These are phyloP conservation scores for Phaeolepiota aurea DNA, from an alignment of 768 basidiomycete genomes.

Conservation along the genomic window DNA sequence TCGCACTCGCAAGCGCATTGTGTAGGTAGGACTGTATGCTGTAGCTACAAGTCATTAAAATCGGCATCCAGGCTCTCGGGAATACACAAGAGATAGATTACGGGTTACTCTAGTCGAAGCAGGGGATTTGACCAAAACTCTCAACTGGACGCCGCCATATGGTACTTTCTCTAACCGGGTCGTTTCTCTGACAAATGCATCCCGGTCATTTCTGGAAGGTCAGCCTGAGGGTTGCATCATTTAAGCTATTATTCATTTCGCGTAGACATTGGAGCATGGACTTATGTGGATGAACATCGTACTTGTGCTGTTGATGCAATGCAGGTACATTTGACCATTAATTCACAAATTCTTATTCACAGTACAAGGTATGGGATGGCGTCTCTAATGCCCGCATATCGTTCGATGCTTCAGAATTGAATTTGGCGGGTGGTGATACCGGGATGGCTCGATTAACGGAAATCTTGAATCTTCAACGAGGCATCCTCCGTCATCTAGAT, in stretches of 20 bases:
- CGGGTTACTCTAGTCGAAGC: constrained; percentile 76
- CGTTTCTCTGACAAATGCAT: constrained; percentile 75
- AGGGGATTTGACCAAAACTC: constrained; percentile 60
- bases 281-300: constrained; percentile 55
- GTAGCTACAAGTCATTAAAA: constrained; percentile 1
- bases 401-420: constrained; percentile 52
- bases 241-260: constrained; percentile 2
- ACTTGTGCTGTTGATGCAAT: constrained; percentile 76
- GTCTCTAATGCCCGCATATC: constrained; percentile 71
- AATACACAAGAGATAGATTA: constrained; percentile 39
- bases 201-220: constrained; percentile 58
- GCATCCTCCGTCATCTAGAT: constrained; percentile 59
- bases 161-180: constrained; percentile 74
- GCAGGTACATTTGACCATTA: constrained; percentile 45
- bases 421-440: constrained; percentile 15
- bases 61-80: constrained; percentile 39
- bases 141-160: constrained; percentile 52
- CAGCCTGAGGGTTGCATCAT: too few species aligned
- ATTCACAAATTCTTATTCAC: not conserved
- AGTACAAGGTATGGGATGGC: constrained; percentile 82
- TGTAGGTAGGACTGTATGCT: constrained; percentile 35
- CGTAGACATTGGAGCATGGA: constrained; percentile 81
- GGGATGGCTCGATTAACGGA: constrained; percentile 84
- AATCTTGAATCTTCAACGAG: constrained; percentile 89
- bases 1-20: constrained; percentile 82